Evolutionary conservation across 2,329 filamentous ascomycete genomes (phyloP).

Genomic region (Botrytis squamosa): DNA sequence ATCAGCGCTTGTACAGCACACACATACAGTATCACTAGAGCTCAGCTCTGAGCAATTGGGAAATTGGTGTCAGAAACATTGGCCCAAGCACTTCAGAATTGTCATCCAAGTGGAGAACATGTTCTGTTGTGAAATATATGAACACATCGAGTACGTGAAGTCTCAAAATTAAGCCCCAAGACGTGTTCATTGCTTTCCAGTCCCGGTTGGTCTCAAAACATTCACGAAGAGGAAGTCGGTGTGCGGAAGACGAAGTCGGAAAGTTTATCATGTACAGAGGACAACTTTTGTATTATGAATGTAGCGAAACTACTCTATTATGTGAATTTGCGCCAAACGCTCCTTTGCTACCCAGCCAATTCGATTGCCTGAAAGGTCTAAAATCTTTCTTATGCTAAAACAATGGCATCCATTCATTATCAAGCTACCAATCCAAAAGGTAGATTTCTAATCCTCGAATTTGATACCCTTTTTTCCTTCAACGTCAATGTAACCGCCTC

Average conservation of each 20-base stretch:
- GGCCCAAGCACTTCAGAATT: background rate
- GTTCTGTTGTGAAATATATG: background rate
- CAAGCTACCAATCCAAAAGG: slow-evolving; percentile 1
- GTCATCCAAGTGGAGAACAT: background rate
- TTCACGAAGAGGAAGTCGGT: background rate
- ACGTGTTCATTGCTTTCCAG: background rate
- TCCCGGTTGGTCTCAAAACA: background rate
- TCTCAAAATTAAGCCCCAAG: background rate
- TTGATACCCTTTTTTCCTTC: slow-evolving; percentile 81
- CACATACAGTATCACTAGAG: background rate
- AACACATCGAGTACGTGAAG: background rate
- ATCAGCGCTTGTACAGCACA: slow-evolving; percentile 1
- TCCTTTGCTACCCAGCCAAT: slow-evolving; percentile 21
- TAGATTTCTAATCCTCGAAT: slow-evolving; percentile 74
- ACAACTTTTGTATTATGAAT: slow-evolving; percentile 20
- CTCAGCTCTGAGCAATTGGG: background rate
- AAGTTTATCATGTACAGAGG: background rate
- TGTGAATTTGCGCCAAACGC: slow-evolving; percentile 18
- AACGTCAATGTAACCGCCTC: slow-evolving; percentile 85
- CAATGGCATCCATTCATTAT: background rate
- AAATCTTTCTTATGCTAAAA: slow-evolving; percentile 1
- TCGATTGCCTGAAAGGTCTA: background rate
- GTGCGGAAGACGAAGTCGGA: background rate
- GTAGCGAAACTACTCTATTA: slow-evolving; percentile 17
- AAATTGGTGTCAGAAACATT: background rate